Evolutionary conservation across 78 protist species (phyloP).

Genomic region (Goniomonas avonlea): DNA sequence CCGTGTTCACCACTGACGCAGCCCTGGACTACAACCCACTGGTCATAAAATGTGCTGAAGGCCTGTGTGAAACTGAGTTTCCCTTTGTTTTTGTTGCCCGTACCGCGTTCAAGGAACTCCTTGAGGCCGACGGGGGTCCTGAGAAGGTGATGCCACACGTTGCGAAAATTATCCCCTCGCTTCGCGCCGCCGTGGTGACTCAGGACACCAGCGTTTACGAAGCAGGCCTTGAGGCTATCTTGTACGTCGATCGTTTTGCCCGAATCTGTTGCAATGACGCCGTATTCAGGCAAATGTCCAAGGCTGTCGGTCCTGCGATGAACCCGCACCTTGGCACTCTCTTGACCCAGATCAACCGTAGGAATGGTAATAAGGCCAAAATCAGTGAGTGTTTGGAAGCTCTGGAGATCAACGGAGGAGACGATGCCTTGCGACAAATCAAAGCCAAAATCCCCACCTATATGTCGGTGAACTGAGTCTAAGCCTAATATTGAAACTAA

Average conservation of each 20-base stretch:
- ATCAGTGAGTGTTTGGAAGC: background rate
- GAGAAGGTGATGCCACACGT: background rate
- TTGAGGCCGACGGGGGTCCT: background rate
- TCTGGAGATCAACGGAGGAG: background rate
- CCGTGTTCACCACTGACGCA: background rate
- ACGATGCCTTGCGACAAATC: background rate
- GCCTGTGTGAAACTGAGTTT: background rate
- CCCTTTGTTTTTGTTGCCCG: background rate
- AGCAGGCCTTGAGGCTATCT: background rate
- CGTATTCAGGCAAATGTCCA: background rate
- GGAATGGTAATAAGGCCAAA: background rate
- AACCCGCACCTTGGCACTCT: slow-evolving; percentile 1
- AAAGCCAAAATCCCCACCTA: background rate
- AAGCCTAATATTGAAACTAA: too few species aligned
- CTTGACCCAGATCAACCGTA: background rate
- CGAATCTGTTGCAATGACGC: too few species aligned
- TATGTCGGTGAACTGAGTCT: background rate
- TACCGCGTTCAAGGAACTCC: background rate
- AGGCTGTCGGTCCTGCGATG: background rate
- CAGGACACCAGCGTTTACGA: background rate
- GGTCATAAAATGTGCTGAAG: background rate
- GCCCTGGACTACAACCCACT: slow-evolving; percentile 9
- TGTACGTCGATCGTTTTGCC: too few species aligned
- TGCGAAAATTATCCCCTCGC: background rate
- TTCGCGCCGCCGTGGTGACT: slow-evolving; percentile 15